A percentile compares a stretch with the other conserved stretches of the same genome.
phyloP scores from a whole-genome alignment of 176 grass and related monocot species.

The Juncus effusus region DNA sequence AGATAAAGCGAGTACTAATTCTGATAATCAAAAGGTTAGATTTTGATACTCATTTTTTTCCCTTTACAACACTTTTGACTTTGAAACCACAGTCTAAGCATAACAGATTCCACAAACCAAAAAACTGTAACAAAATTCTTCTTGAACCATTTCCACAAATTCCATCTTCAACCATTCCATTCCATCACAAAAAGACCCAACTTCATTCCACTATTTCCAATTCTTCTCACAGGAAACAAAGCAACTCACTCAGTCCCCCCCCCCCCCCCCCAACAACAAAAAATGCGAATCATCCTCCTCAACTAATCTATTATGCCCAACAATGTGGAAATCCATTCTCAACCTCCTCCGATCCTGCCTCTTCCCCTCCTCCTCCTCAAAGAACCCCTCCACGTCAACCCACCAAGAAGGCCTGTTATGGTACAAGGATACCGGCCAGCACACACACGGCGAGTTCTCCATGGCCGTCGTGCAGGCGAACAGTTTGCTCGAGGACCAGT shows the following conservation, averaged over 20 bases:
- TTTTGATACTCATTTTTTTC: too few species aligned
- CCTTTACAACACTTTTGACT: too few species aligned
- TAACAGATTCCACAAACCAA: too few species aligned
- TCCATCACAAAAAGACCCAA: too few species aligned
- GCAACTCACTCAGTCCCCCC: not conserved
- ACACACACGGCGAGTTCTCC: conserved; percentile 80
- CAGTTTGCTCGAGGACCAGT: conserved; percentile 84
- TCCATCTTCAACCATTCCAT: too few species aligned
- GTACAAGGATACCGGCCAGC: conserved; percentile 90
- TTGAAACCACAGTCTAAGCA: too few species aligned
- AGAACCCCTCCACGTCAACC: conserved; percentile 51
- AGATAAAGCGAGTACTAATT: not conserved
- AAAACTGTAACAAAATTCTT: too few species aligned
- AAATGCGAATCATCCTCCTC: too few species aligned
- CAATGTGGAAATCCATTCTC: conserved; percentile 71
- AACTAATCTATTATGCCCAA: conserved; percentile 43
- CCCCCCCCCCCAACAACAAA: not conserved
- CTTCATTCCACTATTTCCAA: too few species aligned
- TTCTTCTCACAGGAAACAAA: too few species aligned
- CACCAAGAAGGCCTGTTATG: conserved; percentile 80
- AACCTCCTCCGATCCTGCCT: conserved; percentile 89
- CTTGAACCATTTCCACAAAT: too few species aligned
- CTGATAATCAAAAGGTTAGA: too few species aligned
- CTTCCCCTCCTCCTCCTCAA: conserved; percentile 54
- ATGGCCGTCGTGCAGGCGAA: conserved; percentile 98